Base-by-base conservation (phyloP, 2,329 filamentous ascomycete genomes). In the Falciphora oryzae region DNA sequence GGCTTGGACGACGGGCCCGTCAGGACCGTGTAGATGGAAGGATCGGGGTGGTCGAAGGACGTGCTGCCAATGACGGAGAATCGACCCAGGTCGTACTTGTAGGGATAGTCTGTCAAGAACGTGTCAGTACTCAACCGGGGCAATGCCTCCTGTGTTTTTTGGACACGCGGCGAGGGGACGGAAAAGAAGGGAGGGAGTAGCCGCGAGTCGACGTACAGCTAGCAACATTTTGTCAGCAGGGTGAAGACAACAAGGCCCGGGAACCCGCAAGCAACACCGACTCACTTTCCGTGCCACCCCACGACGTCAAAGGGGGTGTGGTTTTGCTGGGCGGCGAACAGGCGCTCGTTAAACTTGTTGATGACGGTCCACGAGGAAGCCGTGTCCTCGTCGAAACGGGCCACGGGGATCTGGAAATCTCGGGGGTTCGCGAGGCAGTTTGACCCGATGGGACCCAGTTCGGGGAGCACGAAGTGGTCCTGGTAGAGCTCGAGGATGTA, bases 301-400 rank as follows among this genome's bases (percentile, higher is more conserved):
- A 92, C 90, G 0, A 93, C 85, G 70, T 93, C 90, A 70, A 92
- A 93, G 0, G 90, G 90, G 0, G 87, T 89, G 73, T 93, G 90
- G 14, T 80, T 74, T 75, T 93, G 90, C 57, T 74, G 79, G 8
- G 87, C 87, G 53, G 79, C 77, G 76, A 90, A 92, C 62, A 92
- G 83, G 60, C 81, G 79, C 68, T 89, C 87, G 72, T 86, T 85
- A 71, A 91, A 89, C 74, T 91, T 91, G 73, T 81, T 81, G 44
- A 82, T 81, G 50, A 91, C 76, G 11, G 79, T 83, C 76, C 81
- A 80, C 62, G 64, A 64, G 63, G 62, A 74, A 4, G 69, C 67
- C 59, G 77, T 78, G 68, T 86, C 85, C 68, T 90, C 85, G 65
- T 86, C 84, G 71, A 91, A 93, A 66, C 79, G 77, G 0, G 91